Conservation (phyloP, 495 filamentous ascomycete genomes). For the Neurospora tetrasperma region DNA sequence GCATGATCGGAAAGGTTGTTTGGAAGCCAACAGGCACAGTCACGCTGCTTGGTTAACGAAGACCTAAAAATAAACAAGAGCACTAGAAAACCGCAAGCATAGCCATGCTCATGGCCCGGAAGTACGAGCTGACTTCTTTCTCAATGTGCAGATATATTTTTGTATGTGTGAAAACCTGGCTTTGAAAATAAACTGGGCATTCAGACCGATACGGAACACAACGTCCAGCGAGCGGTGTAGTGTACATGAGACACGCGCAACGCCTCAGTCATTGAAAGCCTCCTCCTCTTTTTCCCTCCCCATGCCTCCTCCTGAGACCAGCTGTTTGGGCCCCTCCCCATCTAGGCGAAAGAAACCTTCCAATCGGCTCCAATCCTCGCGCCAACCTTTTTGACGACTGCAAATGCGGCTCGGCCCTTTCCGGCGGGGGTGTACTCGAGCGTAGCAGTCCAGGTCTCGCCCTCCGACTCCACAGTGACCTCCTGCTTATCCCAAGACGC, state of each 20-base stretch:
- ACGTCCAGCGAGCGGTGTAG: neutral
- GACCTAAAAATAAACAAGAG: neutral
- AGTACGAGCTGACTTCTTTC: neutral
- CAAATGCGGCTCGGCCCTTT: slow-evolving; percentile 61
- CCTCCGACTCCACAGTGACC: slow-evolving; percentile 61
- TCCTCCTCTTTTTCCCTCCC: neutral
- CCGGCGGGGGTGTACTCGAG: slow-evolving; percentile 52
- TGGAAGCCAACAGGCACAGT: neutral
- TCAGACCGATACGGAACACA: neutral
- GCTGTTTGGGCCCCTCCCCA: neutral
- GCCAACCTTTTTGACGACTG: slow-evolving; percentile 68
- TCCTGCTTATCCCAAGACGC: slow-evolving; percentile 57
- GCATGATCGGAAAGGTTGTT: neutral
- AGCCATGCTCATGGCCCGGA: neutral
- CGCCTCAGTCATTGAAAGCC: neutral
- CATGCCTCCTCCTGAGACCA: neutral
- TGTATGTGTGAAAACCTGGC: neutral
- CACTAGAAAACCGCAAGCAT: neutral
- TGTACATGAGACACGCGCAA: neutral
- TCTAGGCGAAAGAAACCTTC: slow-evolving; percentile 50
- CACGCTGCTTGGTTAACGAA: neutral
- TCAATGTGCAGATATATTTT: neutral
- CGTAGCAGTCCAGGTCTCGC: slow-evolving; percentile 46
- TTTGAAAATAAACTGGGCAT: neutral
- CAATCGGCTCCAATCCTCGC: slow-evolving; percentile 71